Evolutionary conservation across 2,329 filamentous ascomycete genomes (phyloP).

Genomic region (Aspergillus niger): DNA sequence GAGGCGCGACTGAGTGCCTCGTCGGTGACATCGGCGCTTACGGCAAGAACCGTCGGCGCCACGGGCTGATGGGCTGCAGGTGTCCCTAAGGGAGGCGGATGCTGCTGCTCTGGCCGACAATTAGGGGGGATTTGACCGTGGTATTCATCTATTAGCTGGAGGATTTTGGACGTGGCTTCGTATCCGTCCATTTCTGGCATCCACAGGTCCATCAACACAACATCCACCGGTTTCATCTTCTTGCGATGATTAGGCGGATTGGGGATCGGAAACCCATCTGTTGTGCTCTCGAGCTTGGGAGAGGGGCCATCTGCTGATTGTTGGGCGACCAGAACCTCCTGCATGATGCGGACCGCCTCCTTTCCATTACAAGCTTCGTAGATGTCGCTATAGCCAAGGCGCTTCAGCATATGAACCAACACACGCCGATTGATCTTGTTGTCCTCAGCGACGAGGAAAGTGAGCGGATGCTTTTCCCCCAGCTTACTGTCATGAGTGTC

Average conservation of each 20-base stretch:
- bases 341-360: slow-evolving; percentile 66
- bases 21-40: slow-evolving; percentile 68
- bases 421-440: slow-evolving; percentile 72
- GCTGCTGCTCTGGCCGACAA: slow-evolving; percentile 1
- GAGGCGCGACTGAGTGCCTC: slow-evolving; percentile 62
- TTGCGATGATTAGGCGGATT: slow-evolving; percentile 26
- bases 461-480: slow-evolving; percentile 62
- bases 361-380: slow-evolving; percentile 68
- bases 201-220: slow-evolving; percentile 75
- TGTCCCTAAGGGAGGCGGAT: slow-evolving; percentile 18
- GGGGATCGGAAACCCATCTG: slow-evolving; percentile 19
- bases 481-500: slow-evolving; percentile 58
- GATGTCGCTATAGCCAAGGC: slow-evolving; percentile 66
- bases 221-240: slow-evolving; percentile 54
- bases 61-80: slow-evolving; percentile 31
- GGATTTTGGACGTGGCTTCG: slow-evolving; percentile 65
- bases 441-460: slow-evolving; percentile 71
- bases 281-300: slow-evolving; percentile 6
- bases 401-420: slow-evolving; percentile 65
- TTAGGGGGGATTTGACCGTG: slow-evolving; percentile 25
- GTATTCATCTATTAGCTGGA: slow-evolving; percentile 53
- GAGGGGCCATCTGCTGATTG: slow-evolving; percentile 14
- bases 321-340: slow-evolving; percentile 42
- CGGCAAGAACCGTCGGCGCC: slow-evolving; percentile 58
- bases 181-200: slow-evolving; percentile 76